A percentile compares a stretch with the other conserved stretches of the same genome.
These are phyloP conservation scores for Pterocarpus santalinus DNA, from an alignment of 306 rosid genomes.

Conservation along the genomic window DNA sequence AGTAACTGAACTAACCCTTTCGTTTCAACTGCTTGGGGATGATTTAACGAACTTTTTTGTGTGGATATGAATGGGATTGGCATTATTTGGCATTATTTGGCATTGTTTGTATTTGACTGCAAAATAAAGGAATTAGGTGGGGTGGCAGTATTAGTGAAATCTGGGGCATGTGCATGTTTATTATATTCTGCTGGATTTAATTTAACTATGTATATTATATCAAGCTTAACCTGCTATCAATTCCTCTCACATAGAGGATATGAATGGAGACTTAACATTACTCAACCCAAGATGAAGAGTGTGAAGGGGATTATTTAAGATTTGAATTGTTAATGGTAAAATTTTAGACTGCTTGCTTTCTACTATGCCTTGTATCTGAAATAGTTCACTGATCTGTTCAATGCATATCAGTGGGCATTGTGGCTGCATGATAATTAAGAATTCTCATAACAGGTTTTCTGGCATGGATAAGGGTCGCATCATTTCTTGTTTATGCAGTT, in stretches of 20 bases:
- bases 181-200: conserved; percentile 13
- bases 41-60: background rate
- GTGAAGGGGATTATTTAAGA: conserved; percentile 26
- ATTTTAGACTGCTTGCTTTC: conserved; percentile 1
- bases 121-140: background rate
- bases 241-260: conserved; percentile 18
- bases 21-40: conserved; percentile 1
- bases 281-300: background rate
- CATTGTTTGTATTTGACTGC: conserved; percentile 19
- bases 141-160: conserved; percentile 19
- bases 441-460: conserved; percentile 29
- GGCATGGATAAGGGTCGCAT: background rate
- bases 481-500: background rate
- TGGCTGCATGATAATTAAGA: conserved; percentile 24
- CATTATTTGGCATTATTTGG: background rate
- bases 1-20: conserved; percentile 16
- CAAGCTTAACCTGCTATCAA: conserved; percentile 9
- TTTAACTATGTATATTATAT: background rate
- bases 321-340: conserved; percentile 5
- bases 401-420: background rate
- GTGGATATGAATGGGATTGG: background rate
- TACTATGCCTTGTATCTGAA: conserved; percentile 25
- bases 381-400: conserved; percentile 6
- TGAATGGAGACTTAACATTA: background rate
- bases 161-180: background rate